Evolutionary conservation across 352 stramenopile species (phyloP), one percentile per base, ranked within the genome.

Genomic region (Phytopythium montanum): DNA sequence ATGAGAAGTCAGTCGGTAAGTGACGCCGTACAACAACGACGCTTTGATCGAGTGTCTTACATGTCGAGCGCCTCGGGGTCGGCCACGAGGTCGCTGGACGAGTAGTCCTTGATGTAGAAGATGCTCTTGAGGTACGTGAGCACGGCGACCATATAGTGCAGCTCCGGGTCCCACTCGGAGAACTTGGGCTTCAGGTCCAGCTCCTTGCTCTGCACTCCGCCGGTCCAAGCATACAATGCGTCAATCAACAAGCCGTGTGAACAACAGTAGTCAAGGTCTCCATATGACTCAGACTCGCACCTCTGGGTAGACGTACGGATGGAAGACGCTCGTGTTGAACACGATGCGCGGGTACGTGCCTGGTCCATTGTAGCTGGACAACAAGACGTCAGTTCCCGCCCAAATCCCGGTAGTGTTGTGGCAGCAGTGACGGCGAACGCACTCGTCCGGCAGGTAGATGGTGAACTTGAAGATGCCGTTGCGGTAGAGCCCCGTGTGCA

Each of bases 381-480:
- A 70, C 28, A 75, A 51, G 28, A 49, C 33, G 48, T 55, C 8
- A 41, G 49, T 34, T 23, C 2, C 33, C 33, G 0, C 14, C 1
- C 14, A 8, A 38, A 38, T 13, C 33, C 33, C 33, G 33, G 33
- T 38, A 60, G 12, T 21, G 41, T 45, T 28, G 21, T 8, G 29
- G 2, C 28, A 10, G 16, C n/a, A 46, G 19, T 60, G 39, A 26
- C 64, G 26, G 19, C 1, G 46, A 5, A 39, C 66, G 12, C 68
- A 95, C 79, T 65, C 78, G 41, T 91, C 79, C 0, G 87, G 85
- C 19, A 96, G 73, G 34, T 80, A 73, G 59, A 98, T 89, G 45
- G 87, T 90, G 65, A 99, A 99, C 79, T 98, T 98, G 83, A 98
- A 99, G 65, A 98, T 97, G 29, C 90, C 94, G 72, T 98, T 98